These are phyloP conservation scores for Macrophomina phaseolina DNA, from an alignment of 2,329 filamentous ascomycete genomes.

Conservation along the genomic window DNA sequence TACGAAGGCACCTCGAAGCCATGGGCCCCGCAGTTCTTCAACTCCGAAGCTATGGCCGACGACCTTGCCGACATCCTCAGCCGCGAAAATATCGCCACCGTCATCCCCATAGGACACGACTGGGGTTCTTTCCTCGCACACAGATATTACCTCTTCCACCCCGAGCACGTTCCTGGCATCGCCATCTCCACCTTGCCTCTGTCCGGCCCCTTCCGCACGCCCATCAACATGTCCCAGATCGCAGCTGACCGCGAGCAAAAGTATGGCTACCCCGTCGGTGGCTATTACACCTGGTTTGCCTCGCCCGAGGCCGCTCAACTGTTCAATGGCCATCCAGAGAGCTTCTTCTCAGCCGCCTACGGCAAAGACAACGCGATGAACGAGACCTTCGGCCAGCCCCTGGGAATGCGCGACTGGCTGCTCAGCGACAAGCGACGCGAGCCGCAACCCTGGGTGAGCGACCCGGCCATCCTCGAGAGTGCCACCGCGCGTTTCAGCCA, in stretches of 20 bases:
- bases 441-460: neutral
- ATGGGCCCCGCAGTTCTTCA: slow-evolving; percentile 34
- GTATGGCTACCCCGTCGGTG: slow-evolving; percentile 46
- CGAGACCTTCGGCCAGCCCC: slow-evolving; percentile 44
- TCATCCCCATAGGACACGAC: slow-evolving; percentile 37
- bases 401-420: slow-evolving; percentile 42
- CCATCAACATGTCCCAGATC: slow-evolving; percentile 45
- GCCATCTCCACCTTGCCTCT: slow-evolving; percentile 48
- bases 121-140: slow-evolving; percentile 49
- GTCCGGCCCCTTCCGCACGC: slow-evolving; percentile 37
- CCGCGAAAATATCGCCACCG: slow-evolving; percentile 31
- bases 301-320: slow-evolving; percentile 46
- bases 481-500: slow-evolving; percentile 32
- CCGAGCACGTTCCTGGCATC: slow-evolving; percentile 48
- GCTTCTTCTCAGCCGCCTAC: neutral
- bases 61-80: slow-evolving; percentile 39
- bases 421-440: slow-evolving; percentile 23
- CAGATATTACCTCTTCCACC: slow-evolving; percentile 51
- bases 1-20: slow-evolving; percentile 46
- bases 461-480: neutral
- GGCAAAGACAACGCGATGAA: slow-evolving; percentile 40
- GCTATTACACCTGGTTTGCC: slow-evolving; percentile 56
- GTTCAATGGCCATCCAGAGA: slow-evolving; percentile 47
- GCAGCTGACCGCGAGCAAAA: slow-evolving; percentile 41
- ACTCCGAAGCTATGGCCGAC: slow-evolving; percentile 34